Conservation (phyloP, 768 basidiomycete genomes). For the Candolleomyces aberdarensis region DNA sequence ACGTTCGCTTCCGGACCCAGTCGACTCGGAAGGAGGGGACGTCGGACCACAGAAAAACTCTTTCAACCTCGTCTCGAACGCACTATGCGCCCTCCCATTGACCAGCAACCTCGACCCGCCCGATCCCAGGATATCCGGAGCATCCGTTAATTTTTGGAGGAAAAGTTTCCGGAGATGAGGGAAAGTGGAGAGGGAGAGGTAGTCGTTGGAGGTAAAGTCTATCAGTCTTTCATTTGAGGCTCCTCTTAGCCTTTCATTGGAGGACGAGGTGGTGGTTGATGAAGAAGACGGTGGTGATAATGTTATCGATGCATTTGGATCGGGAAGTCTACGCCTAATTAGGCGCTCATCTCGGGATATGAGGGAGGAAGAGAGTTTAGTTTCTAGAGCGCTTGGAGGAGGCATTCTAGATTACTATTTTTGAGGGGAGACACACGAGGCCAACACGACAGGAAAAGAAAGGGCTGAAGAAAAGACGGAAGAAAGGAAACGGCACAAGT, state of each 20-base stretch:
- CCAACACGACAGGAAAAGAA: no score
- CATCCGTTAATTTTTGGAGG: slow-evolving; percentile 45
- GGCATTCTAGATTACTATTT: no score
- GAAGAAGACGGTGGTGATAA: slow-evolving; percentile 30
- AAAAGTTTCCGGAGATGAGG: slow-evolving; percentile 53
- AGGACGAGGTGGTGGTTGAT: slow-evolving; percentile 5
- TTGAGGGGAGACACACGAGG: no score
- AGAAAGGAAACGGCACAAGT: no score
- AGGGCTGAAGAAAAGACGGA: no score
- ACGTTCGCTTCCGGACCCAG: no score
- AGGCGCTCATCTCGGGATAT: slow-evolving; percentile 59
- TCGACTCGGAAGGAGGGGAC: not conserved
- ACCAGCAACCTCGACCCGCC: slow-evolving; percentile 86
- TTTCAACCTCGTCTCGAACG: slow-evolving; percentile 68
- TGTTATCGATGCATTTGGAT: slow-evolving; percentile 24
- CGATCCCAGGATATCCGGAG: slow-evolving; percentile 74
- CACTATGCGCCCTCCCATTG: slow-evolving; percentile 64
- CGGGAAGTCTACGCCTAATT: slow-evolving; percentile 70
- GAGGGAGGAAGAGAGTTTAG: slow-evolving; percentile 50
- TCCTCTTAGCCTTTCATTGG: not conserved
- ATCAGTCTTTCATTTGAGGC: slow-evolving; percentile 19
- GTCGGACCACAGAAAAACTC: slow-evolving; percentile 50
- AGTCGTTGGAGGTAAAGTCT: slow-evolving; percentile 92
- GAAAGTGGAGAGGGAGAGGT: slow-evolving; percentile 76
- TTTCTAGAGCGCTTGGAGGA: slow-evolving; percentile 20